Evolutionary conservation across 108 stramenopile species (phyloP), one percentile per base, ranked within the genome.

Genomic region (Cyclotella atomus): DNA sequence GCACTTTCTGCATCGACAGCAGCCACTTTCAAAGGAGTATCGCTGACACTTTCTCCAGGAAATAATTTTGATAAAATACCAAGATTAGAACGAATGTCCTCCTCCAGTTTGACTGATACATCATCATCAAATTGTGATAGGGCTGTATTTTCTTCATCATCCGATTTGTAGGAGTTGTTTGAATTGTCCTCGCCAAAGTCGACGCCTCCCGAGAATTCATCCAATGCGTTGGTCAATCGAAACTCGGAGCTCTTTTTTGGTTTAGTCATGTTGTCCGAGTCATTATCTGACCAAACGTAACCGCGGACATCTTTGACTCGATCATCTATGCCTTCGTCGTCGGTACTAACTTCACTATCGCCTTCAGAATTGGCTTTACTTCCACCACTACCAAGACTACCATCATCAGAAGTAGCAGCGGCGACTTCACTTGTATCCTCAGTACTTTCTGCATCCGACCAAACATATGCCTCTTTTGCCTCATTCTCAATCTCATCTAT

Each of bases 81-180:
- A 23, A 91, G 71, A 79, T 92, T 90, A 1, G 71, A 59, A 21
- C 81, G 34, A 33, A 91, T 87, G 59, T 91, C 93, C 23, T 84
- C 74, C n/a, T n/a, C n/a, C n/a, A n/a, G n/a, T 6, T 68, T 68
- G 32, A 38, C 25, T 54, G 21, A 25, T 15, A 16, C 16, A 14
- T 38, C 59, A 9, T 57, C 59, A 36, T 79, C 43, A 35, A 59
- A 5, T 25, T 77, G 79, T 59, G 32, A 30, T 55, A 54, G 23
- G 17, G 27, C 20, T 30, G 15, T 24, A 36, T 60, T 46, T n/a
- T n/a, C 41, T 55, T 46, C 38, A 50, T 62, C 61, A n/a, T 82
- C 74, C 21, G 71, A 70, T 38, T 68, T 29, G 41, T 76, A n/a
- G n/a, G n/a, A 70, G 36, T 75, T 65, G 45, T 29, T 46, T 16